Evolutionary conservation across 441 rosid genomes (phyloP), one percentile per base, ranked within the genome.

Genomic region (Populus tomentosa): DNA sequence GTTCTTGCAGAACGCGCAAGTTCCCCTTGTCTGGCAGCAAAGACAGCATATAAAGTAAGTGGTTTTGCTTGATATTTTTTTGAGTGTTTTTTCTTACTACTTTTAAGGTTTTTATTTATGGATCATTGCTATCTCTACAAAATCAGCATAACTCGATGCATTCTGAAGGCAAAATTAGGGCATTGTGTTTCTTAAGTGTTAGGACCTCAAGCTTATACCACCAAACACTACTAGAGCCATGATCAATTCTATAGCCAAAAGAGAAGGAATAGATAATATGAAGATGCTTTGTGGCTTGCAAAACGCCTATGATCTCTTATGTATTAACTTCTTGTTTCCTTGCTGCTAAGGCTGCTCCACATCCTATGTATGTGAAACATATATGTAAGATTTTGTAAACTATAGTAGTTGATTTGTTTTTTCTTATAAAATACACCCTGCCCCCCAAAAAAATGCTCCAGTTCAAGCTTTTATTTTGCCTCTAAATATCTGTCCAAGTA

Each of bases 1-100:
- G 88, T 92, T 82, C 93, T 95, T 53, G 83, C 89, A 69, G 97
- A 95, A 84, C 97, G 97, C 70, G 95, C 89, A 62, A 88, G 85
- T 65, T 71, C 86, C 76, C 98, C 99, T 79, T 90, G 90, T 89
- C 90, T 96, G 13, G 99, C 99, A 16, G 93, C 97, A 63, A 90
- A 84, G 75, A 92, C 98, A 23, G 97, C 94, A 70, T 77, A 80
- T 70, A 86, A 89, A 88, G 98, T 96, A 85, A 88, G 84, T 81
- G 80, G 30, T 63, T 56, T 75, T 71, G 36, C 66, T 72, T 69
- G 62, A 36, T 38, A 2, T 62, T 69, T 62, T n/a, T 33, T n/a
- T 28, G 7, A 65, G 46, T 68, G 7, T 30, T 10, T 2, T 10
- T 23, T 11, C 59, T 20, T 20, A 33, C 26, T 24, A 21, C 6